Evolutionary conservation across 2,329 filamentous ascomycete genomes (phyloP), one percentile per base, ranked within the genome.

Genomic region (Clarireedia monteithiana): DNA sequence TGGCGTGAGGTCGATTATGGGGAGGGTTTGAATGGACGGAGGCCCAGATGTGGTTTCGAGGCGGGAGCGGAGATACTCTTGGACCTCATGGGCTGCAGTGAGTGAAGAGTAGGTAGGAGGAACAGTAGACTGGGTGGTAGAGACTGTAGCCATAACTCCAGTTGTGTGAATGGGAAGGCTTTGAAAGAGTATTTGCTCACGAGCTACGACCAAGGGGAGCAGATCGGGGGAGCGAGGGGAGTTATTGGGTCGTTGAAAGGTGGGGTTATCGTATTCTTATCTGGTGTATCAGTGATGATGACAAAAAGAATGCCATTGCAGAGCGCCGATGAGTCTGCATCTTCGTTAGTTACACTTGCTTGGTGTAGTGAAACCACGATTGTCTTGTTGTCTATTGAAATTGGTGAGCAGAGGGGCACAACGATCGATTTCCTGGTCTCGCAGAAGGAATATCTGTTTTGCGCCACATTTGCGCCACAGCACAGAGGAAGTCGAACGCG

Each of bases 1-100:
- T 15, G 58, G 59, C 4, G 66, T 62, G 38, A 68, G 57, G 55
- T 68, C 62, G 48, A 68, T 67, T 12, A 68, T 62, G 20, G 66
- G 67, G 44, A 68, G 66, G 1, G 62, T 63, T 36, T 56, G 58
- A 38, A 66, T 66, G 4, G 66, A 58, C 12, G 61, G 56, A 15
- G 59, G 55, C 20, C 49, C 54, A 23, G 62, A 54, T 15, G 53
- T 61, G 6, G 55, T 12, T 5, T 26, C 58, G 12, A 68, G 62
- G 14, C 65, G 62, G 10, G 61, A 48, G 47, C 62, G 53, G n/a
- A 67, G 60, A 48, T 65, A 67, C 27, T 62, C 45, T 51, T 67
- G 60, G 3, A 62, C 62, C 59, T 67, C 58, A 30, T 63, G 58
- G 45, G 66, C 66, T 38, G 66, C 66, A 15, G 58, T 36, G 14